A percentile compares a stretch with the other conserved stretches of the same genome.
These are phyloP conservation scores for Aspergillus pseudoviridinutans DNA, from an alignment of 2,329 filamentous ascomycete genomes.

Conservation along the genomic window DNA sequence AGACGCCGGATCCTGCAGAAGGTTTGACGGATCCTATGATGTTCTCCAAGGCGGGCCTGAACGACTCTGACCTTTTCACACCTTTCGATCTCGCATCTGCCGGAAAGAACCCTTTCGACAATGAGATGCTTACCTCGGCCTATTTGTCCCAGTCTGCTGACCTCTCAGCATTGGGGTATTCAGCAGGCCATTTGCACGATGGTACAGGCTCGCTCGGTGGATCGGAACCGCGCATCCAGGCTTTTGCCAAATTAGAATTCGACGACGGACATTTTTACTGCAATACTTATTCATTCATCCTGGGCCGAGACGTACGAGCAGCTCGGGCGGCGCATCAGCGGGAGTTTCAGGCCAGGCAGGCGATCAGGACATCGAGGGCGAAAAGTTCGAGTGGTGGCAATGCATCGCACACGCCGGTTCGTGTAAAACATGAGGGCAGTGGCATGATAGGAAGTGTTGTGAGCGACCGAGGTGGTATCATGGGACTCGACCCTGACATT, in stretches of 20 bases:
- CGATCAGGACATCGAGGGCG: constrained; percentile 36
- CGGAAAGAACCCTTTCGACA: constrained; percentile 34
- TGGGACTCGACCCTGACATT: constrained; percentile 45
- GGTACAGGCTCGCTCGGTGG: constrained; percentile 34
- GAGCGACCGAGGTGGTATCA: constrained; percentile 54
- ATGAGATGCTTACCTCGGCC: constrained; percentile 37
- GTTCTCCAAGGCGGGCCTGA: constrained; percentile 27
- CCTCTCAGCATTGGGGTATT: constrained; percentile 33
- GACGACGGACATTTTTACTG: constrained; percentile 64
- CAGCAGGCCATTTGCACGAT: constrained; percentile 24
- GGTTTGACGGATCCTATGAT: constrained; percentile 32
- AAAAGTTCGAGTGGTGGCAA: constrained; percentile 46
- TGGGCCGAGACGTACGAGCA: constrained; percentile 59
- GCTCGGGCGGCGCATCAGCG: constrained; percentile 45
- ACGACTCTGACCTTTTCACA: constrained; percentile 32
- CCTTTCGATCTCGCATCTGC: constrained; percentile 31
- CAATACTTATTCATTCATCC: constrained; percentile 58
- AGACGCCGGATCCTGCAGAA: constrained; percentile 23
- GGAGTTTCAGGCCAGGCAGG: constrained; percentile 41
- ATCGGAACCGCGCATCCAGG: constrained; percentile 49
- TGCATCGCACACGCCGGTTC: constrained; percentile 42
- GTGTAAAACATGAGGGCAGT: constrained; percentile 42
- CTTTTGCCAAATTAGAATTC: constrained; percentile 62
- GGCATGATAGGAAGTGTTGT: constrained; percentile 49
- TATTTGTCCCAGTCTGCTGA: constrained; percentile 36